These are phyloP conservation scores for Ascochyta viciae-villosae DNA, from an alignment of 2,329 filamentous ascomycete genomes.

Conservation along the genomic window DNA sequence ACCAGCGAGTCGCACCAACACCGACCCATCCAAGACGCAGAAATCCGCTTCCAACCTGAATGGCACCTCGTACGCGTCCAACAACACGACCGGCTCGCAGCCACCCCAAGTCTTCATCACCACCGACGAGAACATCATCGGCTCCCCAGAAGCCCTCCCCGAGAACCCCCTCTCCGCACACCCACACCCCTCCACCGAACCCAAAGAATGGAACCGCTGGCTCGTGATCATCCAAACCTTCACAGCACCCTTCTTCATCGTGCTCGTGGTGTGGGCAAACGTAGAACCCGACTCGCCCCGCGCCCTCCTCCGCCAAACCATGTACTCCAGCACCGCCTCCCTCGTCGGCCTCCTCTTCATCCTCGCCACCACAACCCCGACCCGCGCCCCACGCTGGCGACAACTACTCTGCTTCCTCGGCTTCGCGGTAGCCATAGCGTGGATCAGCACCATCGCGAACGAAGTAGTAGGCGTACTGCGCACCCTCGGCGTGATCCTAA, in stretches of 20 bases:
- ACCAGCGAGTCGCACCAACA: conserved; percentile 1
- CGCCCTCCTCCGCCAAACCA: conserved; percentile 65
- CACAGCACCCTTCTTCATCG: conserved; percentile 83
- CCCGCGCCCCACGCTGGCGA: conserved; percentile 74
- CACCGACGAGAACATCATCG: conserved; percentile 42
- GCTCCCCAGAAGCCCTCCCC: conserved; percentile 47
- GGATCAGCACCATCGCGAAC: conserved; percentile 94
- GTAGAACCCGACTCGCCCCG: conserved; percentile 62
- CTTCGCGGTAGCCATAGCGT: conserved; percentile 89
- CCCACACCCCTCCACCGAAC: conserved; percentile 48
- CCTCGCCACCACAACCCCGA: conserved; percentile 71
- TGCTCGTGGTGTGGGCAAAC: conserved; percentile 77
- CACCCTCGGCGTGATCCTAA: conserved; percentile 86
- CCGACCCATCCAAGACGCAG: conserved; percentile 8
- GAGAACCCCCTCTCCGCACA: conserved; percentile 22
- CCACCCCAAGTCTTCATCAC: conserved; percentile 39
- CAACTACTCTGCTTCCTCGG: conserved; percentile 85
- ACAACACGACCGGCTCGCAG: conserved; percentile 32
- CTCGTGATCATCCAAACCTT: conserved; percentile 85
- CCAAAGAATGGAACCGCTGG: conserved; percentile 86
- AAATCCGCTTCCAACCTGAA: conserved; percentile 1
- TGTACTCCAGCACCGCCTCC: conserved; percentile 61
- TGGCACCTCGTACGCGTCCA: conserved; percentile 10
- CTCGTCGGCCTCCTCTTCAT: conserved; percentile 71
- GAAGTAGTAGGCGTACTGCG: conserved; percentile 97